These are phyloP conservation scores for Ambispora gerdemannii DNA, from an alignment of 192 early-diverging fungal species.

Conservation along the genomic window DNA sequence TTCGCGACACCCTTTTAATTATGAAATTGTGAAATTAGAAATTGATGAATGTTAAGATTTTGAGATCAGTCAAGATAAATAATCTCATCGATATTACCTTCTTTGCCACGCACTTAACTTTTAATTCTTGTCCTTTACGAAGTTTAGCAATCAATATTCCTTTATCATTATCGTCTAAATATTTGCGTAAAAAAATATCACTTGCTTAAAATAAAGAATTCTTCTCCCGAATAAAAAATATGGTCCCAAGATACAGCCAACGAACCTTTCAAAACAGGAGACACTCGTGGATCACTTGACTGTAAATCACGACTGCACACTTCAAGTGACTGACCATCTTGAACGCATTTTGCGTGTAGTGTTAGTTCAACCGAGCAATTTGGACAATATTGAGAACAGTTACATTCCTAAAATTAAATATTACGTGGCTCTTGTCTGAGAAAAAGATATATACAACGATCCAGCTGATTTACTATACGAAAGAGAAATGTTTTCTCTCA, in stretches of 20 bases:
- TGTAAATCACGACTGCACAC: slow-evolving; percentile 84
- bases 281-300: slow-evolving; percentile 65
- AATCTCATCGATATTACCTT: slow-evolving; percentile 49
- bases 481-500: background rate
- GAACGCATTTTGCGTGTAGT: slow-evolving; percentile 79
- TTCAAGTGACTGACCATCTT: slow-evolving; percentile 67
- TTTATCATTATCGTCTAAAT: slow-evolving; percentile 46
- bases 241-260: background rate
- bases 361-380: slow-evolving; percentile 89
- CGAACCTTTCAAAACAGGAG: slow-evolving; percentile 62
- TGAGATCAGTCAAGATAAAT: background rate
- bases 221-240: no score
- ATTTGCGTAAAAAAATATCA: slow-evolving; percentile 34
- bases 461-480: background rate
- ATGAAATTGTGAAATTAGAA: background rate
- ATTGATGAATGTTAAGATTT: background rate
- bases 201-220: no score
- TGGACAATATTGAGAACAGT: slow-evolving; percentile 76
- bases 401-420: slow-evolving; percentile 58
- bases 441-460: no score
- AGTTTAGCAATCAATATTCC: slow-evolving; percentile 87
- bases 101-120: slow-evolving; percentile 87
- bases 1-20: slow-evolving; percentile 79
- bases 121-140: slow-evolving; percentile 89
- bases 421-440: no score